These are phyloP conservation scores for Acacia melanoxylon DNA, from an alignment of 306 rosid species.

Conservation along the genomic window DNA sequence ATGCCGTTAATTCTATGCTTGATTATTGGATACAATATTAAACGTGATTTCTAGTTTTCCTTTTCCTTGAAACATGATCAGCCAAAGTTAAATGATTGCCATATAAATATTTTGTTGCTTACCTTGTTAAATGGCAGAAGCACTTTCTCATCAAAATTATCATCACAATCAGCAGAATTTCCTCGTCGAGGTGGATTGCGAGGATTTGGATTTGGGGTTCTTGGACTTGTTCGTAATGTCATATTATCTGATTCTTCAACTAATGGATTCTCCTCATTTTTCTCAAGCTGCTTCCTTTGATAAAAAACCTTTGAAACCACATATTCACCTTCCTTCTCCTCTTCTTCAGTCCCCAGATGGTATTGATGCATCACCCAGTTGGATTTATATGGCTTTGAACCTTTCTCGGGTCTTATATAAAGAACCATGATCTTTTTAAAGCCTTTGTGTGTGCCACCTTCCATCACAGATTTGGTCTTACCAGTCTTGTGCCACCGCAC, in stretches of 20 bases:
- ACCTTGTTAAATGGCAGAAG: slow-evolving; percentile 50
- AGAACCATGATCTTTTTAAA: slow-evolving; percentile 89
- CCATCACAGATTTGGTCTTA: slow-evolving; percentile 42
- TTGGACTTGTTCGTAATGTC: slow-evolving; percentile 58
- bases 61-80: background rate
- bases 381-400: slow-evolving; percentile 58
- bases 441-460: slow-evolving; percentile 54
- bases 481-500: slow-evolving; percentile 60
- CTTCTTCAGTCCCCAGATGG: slow-evolving; percentile 77
- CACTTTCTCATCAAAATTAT: slow-evolving; percentile 35
- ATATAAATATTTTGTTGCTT: slow-evolving; percentile 17
- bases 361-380: slow-evolving; percentile 95
- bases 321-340: slow-evolving; percentile 75
- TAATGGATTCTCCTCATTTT: slow-evolving; percentile 39
- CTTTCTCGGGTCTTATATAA: slow-evolving; percentile 60
- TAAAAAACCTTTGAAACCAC: slow-evolving; percentile 76
- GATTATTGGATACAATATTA: background rate
- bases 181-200: slow-evolving; percentile 63
- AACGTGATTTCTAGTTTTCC: background rate
- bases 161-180: slow-evolving; percentile 39
- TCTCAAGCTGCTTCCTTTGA: slow-evolving; percentile 56
- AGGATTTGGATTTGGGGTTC: slow-evolving; percentile 67
- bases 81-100: background rate
- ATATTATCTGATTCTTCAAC: slow-evolving; percentile 46
- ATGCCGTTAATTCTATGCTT: background rate